Percentiles rank a stretch among this genome's conserved stretches.
Evolutionary conservation across 2,329 filamentous ascomycete genomes (phyloP).

Genomic region (Huntiella decipiens): DNA sequence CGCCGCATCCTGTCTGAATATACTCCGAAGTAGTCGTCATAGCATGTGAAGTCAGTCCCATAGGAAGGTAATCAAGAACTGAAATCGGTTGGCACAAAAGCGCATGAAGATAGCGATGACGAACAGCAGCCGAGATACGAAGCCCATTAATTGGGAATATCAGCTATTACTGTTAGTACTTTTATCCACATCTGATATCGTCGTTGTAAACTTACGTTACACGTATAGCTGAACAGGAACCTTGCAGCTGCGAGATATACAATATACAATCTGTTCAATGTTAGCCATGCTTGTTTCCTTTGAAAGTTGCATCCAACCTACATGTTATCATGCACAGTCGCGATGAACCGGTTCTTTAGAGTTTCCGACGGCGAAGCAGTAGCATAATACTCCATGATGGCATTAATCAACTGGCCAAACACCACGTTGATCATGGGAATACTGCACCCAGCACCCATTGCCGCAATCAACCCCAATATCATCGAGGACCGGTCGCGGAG

Average conservation of each 20-base stretch:
- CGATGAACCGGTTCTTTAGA: neutral
- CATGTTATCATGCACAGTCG: neutral
- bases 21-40: slow-evolving; percentile 33
- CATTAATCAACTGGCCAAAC: slow-evolving; percentile 15
- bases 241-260: slow-evolving; percentile 19
- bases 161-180: neutral
- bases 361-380: neutral
- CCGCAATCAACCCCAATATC: slow-evolving; percentile 6
- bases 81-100: slow-evolving; percentile 30
- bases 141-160: slow-evolving; percentile 28
- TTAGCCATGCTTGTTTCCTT: neutral
- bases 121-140: slow-evolving; percentile 29
- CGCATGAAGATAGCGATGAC: slow-evolving; percentile 28
- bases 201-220: slow-evolving; percentile 15
- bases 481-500: slow-evolving; percentile 6
- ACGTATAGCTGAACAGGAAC: slow-evolving; percentile 18
- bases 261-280: slow-evolving; percentile 3
- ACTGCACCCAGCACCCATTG: slow-evolving; percentile 12
- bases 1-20: slow-evolving; percentile 34
- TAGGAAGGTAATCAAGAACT: slow-evolving; percentile 28
- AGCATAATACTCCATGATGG: slow-evolving; percentile 1
- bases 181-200: neutral
- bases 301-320: neutral
- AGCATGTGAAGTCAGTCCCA: slow-evolving; percentile 30
- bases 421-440: slow-evolving; percentile 20